A percentile compares a stretch with the other conserved stretches of the same genome.
Conservation (phyloP, 2,329 filamentous ascomycete species). For the Colletotrichum liriopes region DNA sequence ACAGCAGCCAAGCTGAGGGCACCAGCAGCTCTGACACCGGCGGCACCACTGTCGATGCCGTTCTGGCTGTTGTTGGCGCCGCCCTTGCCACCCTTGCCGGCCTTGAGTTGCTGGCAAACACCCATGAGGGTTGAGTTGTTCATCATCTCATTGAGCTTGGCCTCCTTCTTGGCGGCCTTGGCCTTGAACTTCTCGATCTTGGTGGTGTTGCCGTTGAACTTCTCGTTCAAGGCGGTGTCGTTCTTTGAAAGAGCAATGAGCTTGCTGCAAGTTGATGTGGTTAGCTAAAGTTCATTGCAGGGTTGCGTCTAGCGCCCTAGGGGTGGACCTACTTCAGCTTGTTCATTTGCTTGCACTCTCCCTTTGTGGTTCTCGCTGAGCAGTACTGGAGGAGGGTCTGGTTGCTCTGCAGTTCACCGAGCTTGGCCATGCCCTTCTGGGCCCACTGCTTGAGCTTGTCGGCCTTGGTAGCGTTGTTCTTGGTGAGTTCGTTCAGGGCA, state of each 20-base stretch:
- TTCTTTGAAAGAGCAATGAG: conserved; percentile 39
- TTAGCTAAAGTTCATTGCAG: neutral
- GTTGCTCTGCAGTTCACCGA: conserved; percentile 37
- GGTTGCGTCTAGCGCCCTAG: neutral
- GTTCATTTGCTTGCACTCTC: conserved; percentile 39
- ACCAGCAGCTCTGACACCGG: conserved; percentile 27
- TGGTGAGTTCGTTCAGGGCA: conserved; percentile 44
- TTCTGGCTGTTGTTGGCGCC: conserved; percentile 32
- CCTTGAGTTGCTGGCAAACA: conserved; percentile 42
- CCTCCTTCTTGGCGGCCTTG: conserved; percentile 44
- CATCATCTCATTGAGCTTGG: conserved; percentile 46
- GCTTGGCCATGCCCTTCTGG: conserved; percentile 39
- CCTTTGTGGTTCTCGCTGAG: conserved; percentile 27
- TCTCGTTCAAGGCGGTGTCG: conserved; percentile 47
- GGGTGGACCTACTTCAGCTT: conserved; percentile 21
- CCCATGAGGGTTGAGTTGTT: conserved; percentile 54
- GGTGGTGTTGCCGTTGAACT: conserved; percentile 55
- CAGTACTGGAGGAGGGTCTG: conserved; percentile 36
- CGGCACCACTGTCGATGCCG: conserved; percentile 37
- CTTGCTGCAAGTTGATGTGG: conserved; percentile 18
- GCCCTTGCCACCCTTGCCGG: conserved; percentile 24
- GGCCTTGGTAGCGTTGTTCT: conserved; percentile 51
- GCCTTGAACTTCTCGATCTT: conserved; percentile 53
- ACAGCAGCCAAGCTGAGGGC: conserved; percentile 36
- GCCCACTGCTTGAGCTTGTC: conserved; percentile 47